Percentiles rank a stretch among this genome's conserved stretches.
These are phyloP conservation scores for Hippophae gyantsensis DNA, from an alignment of 306 rosid species.

Conservation along the genomic window DNA sequence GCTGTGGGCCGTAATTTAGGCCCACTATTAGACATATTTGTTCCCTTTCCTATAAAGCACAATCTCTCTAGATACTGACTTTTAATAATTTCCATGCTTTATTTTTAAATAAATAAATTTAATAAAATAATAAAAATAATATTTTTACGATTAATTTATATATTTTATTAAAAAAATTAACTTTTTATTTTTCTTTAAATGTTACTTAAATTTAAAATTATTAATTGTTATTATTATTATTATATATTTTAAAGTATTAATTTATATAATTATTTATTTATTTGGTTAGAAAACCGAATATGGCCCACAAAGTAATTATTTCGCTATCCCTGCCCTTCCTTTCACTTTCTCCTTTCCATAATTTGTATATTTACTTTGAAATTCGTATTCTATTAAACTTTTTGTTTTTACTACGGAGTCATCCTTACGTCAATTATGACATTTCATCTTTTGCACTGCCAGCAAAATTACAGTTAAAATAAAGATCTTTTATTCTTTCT, in stretches of 20 bases:
- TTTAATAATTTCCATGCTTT: constrained; percentile 20
- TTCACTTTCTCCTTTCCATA: background rate
- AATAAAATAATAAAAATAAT: too few relatives aligned
- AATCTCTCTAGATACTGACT: constrained; percentile 31
- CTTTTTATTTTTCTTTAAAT: too few relatives aligned
- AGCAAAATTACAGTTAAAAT: too few relatives aligned
- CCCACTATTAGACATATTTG: constrained; percentile 25
- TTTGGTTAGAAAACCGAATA: constrained; percentile 20
- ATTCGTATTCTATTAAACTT: background rate
- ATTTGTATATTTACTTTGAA: background rate
- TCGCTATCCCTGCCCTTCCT: constrained; percentile 1
- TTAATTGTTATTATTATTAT: too few relatives aligned
- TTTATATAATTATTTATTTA: background rate
- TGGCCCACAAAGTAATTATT: constrained; percentile 35
- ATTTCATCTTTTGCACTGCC: background rate
- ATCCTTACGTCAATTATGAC: constrained; percentile 32
- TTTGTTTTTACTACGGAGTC: constrained; percentile 13
- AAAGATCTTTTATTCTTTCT: too few relatives aligned
- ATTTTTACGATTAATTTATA: too few relatives aligned
- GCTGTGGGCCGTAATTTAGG: constrained; percentile 33
- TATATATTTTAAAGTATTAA: too few relatives aligned
- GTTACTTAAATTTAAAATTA: too few relatives aligned
- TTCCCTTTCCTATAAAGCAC: constrained; percentile 31
- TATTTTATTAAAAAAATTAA: too few relatives aligned
- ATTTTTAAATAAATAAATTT: constrained; percentile 1